phyloP scores from a whole-genome alignment of 192 early-diverging fungal genomes.

The Kickxella alabastrina region DNA sequence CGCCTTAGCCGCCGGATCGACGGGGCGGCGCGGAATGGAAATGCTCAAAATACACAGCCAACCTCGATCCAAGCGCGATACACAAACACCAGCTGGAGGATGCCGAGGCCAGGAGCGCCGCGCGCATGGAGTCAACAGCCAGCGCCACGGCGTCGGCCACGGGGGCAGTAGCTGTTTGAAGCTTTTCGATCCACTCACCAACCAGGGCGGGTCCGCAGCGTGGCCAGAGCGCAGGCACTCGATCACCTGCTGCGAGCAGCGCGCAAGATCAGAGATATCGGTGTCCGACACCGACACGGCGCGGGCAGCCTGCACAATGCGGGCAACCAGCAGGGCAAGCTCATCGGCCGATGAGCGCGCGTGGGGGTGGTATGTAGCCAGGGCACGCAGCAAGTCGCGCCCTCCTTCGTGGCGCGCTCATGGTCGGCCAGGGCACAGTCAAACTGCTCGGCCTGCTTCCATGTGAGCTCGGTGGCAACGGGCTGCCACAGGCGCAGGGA shows the following conservation, averaged over 20 bases:
- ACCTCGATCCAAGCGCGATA: conserved; percentile 53
- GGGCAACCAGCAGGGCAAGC: conserved; percentile 3
- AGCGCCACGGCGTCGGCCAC: neutral
- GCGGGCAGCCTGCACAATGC: neutral
- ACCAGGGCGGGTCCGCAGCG: neutral
- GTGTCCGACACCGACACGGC: neutral
- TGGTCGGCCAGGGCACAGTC: conserved; percentile 16
- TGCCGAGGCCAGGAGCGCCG: neutral
- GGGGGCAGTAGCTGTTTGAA: neutral
- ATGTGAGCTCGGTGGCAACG: conserved; percentile 33
- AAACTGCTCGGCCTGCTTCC: conserved; percentile 13
- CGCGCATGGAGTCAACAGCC: neutral
- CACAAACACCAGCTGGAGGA: neutral
- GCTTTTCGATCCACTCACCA: neutral
- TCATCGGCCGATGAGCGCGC: neutral
- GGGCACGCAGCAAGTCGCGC: conserved; percentile 14
- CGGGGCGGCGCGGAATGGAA: conserved; percentile 74
- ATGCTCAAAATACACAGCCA: conserved; percentile 59
- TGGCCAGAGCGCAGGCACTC: neutral
- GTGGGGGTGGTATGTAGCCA: conserved; percentile 10
- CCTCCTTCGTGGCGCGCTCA: neutral
- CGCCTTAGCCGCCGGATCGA: conserved; percentile 81
- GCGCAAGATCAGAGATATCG: neutral
- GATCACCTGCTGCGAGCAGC: neutral
- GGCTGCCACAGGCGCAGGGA: conserved; percentile 12